Conservation (phyloP, 768 basidiomycete species). For the Hysterangium stoloniferum region DNA sequence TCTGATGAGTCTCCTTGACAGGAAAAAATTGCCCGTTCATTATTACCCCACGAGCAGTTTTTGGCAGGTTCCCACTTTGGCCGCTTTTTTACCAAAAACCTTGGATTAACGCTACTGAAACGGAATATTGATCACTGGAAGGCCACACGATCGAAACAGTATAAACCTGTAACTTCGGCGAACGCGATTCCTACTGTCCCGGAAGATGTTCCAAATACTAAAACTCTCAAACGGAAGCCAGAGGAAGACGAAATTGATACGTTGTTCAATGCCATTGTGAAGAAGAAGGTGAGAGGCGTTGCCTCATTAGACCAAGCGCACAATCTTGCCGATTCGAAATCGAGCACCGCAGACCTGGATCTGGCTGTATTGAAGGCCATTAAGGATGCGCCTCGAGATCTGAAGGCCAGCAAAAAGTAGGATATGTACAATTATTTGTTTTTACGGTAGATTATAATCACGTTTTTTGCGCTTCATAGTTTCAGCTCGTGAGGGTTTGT, state of each 20-base stretch:
- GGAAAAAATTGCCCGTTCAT: slow-evolving; percentile 88
- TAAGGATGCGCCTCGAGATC: slow-evolving; percentile 1
- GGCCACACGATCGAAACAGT: slow-evolving; percentile 44
- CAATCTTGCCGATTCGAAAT: background rate
- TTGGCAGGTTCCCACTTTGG: slow-evolving; percentile 79
- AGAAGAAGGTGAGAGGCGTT: slow-evolving; percentile 33
- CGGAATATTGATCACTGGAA: slow-evolving; percentile 84
- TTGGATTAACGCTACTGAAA: slow-evolving; percentile 71
- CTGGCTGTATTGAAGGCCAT: slow-evolving; percentile 1
- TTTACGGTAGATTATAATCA: no score
- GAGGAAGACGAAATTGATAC: slow-evolving; percentile 67
- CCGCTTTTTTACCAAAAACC: slow-evolving; percentile 74
- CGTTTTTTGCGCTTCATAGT: no score
- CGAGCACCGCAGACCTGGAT: background rate
- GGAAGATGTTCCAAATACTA: slow-evolving; percentile 9
- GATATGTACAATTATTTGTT: no score
- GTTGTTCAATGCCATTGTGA: slow-evolving; percentile 52
- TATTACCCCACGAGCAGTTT: slow-evolving; percentile 61
- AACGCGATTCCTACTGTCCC: slow-evolving; percentile 1
- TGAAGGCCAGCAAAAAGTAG: slow-evolving; percentile 1
- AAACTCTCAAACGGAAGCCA: slow-evolving; percentile 26
- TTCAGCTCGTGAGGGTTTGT: background rate
- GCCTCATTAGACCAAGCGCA: no score
- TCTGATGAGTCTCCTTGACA: slow-evolving; percentile 23
- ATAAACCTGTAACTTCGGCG: slow-evolving; percentile 6